These are phyloP conservation scores for Ogataea hybrid DNA, from an alignment of 1,139 yeast genomes.

Conservation along the genomic window DNA sequence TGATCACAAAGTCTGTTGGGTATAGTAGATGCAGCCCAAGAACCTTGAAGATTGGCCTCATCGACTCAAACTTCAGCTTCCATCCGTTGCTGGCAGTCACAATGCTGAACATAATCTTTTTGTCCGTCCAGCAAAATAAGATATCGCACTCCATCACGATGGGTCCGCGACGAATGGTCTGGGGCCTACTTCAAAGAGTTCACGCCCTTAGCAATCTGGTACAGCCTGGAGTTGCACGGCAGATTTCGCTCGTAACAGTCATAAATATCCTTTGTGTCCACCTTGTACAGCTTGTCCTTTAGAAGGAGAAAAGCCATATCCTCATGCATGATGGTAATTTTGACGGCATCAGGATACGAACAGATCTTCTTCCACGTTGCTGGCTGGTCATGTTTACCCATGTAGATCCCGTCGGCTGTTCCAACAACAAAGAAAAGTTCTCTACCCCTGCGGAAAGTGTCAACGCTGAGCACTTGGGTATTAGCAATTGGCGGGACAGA, in stretches of 20 bases:
- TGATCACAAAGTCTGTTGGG: constrained; percentile 29
- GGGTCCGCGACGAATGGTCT: constrained; percentile 21
- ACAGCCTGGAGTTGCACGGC: constrained; percentile 20
- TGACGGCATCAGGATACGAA: constrained; percentile 52
- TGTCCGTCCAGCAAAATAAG: constrained; percentile 29
- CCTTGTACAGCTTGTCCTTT: constrained; percentile 58
- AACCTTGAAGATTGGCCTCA: constrained; percentile 27
- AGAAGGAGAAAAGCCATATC: constrained; percentile 60
- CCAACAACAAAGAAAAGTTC: constrained; percentile 42
- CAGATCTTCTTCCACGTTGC: constrained; percentile 61
- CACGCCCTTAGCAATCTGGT: constrained; percentile 20
- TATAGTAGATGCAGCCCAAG: constrained; percentile 23
- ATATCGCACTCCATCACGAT: constrained; percentile 15
- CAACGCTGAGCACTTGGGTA: constrained; percentile 47
- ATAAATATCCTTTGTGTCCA: constrained; percentile 46
- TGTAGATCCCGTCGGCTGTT: constrained; percentile 42
- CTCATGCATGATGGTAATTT: constrained; percentile 57
- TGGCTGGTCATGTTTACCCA: constrained; percentile 34
- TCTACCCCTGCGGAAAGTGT: constrained; percentile 40
- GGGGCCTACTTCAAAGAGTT: constrained; percentile 28
- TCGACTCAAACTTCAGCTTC: constrained; percentile 24
- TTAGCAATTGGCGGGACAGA: constrained; percentile 12
- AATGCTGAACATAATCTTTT: constrained; percentile 23
- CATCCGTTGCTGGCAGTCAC: constrained; percentile 17
- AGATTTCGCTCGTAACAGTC: constrained; percentile 17